A percentile compares a stretch with the other conserved stretches of the same genome.
Evolutionary conservation across 179 eudicot species (phyloP).

Genomic region (Silene vulgaris): DNA sequence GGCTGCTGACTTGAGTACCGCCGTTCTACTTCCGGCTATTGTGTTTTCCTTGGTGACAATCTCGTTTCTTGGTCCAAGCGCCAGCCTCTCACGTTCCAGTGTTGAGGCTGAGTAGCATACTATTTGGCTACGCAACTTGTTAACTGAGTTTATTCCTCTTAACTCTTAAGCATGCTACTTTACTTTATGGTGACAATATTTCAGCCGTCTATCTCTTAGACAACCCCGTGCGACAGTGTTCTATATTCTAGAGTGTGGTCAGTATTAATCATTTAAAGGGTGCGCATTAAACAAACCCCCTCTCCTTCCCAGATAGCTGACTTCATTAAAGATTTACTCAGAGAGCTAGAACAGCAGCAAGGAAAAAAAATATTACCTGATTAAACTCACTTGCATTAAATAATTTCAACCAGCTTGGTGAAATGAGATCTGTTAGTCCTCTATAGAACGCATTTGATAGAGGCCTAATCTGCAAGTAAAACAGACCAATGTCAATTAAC

Average conservation of each 20-base stretch:
- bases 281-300: neutral
- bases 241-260: neutral
- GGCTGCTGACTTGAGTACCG: no score
- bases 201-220: no score
- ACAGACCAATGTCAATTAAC: conserved; percentile 11
- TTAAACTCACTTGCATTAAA: conserved; percentile 96
- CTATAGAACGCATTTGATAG: conserved; percentile 84
- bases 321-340: neutral
- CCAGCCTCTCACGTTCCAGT: no score
- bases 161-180: no score
- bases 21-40: no score
- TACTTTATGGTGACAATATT: no score
- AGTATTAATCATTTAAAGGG: neutral
- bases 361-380: conserved; percentile 51
- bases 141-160: no score
- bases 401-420: conserved; percentile 90
- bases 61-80: no score
- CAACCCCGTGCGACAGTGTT: neutral
- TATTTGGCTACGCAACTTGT: no score
- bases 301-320: neutral
- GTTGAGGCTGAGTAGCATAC: no score
- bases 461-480: conserved; percentile 64
- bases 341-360: conserved; percentile 11
- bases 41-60: no score
- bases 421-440: conserved; percentile 87